Evolutionary conservation across 2,329 filamentous ascomycete genomes (phyloP).

Genomic region (Amphichorda felina): DNA sequence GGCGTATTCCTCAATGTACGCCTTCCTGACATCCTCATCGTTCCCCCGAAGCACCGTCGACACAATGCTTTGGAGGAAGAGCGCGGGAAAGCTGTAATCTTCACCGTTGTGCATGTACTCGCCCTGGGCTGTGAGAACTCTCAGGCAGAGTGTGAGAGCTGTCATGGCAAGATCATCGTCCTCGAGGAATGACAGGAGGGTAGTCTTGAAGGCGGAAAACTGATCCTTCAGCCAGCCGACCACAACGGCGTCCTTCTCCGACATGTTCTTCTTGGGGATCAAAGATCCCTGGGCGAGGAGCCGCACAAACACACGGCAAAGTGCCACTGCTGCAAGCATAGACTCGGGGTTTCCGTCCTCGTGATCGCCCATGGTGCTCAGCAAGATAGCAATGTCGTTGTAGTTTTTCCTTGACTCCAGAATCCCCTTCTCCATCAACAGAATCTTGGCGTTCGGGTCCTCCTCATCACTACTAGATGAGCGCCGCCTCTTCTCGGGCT

Average conservation of each 20-base stretch:
- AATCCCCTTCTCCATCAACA: slow-evolving; percentile 69
- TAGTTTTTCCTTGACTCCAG: slow-evolving; percentile 80
- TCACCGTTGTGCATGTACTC: slow-evolving; percentile 47
- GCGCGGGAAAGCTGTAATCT: slow-evolving; percentile 57
- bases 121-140: slow-evolving; percentile 69
- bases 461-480: slow-evolving; percentile 34
- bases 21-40: slow-evolving; percentile 48
- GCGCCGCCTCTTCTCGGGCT: slow-evolving; percentile 38
- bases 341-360: slow-evolving; percentile 38
- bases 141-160: slow-evolving; percentile 70
- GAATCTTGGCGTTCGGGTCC: slow-evolving; percentile 52
- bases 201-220: slow-evolving; percentile 56
- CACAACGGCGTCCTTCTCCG: slow-evolving; percentile 64
- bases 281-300: slow-evolving; percentile 66
- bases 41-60: slow-evolving; percentile 45
- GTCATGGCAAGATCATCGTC: slow-evolving; percentile 55
- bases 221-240: slow-evolving; percentile 68
- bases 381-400: slow-evolving; percentile 72
- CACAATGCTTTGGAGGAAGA: slow-evolving; percentile 55
- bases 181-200: slow-evolving; percentile 49
- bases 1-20: slow-evolving; percentile 69
- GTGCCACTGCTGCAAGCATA: slow-evolving; percentile 61
- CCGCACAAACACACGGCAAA: slow-evolving; percentile 78
- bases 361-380: slow-evolving; percentile 40
- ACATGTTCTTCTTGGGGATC: slow-evolving; percentile 48